These are phyloP conservation scores for Lizonia empirigonia DNA, from an alignment of 2,329 filamentous ascomycete genomes.

Conservation along the genomic window DNA sequence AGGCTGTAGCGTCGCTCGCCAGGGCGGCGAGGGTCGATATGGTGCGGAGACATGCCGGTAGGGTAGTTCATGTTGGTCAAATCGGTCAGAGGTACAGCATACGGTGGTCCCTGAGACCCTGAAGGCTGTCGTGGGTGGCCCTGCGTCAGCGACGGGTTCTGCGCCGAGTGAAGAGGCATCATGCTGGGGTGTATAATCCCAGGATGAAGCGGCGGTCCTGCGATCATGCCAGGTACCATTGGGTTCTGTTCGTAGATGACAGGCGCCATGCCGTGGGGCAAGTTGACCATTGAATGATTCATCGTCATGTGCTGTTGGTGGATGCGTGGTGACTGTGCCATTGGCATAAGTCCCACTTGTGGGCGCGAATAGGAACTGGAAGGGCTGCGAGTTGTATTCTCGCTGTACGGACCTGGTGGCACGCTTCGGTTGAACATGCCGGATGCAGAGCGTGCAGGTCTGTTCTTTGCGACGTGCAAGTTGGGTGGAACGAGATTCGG, in stretches of 20 bases:
- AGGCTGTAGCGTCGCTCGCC: slow-evolving; percentile 20
- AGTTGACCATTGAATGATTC: slow-evolving; percentile 17
- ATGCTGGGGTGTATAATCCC: slow-evolving; percentile 15
- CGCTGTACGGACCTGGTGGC: slow-evolving; percentile 19
- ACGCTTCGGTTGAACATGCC: slow-evolving; percentile 12
- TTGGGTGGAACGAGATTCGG: slow-evolving; percentile 3
- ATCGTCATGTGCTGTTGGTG: slow-evolving; percentile 18
- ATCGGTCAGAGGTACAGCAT: slow-evolving; percentile 29
- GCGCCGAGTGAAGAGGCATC: slow-evolving; percentile 18
- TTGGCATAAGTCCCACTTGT: slow-evolving; percentile 16
- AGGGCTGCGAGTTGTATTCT: slow-evolving; percentile 26
- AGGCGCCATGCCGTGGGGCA: slow-evolving; percentile 17
- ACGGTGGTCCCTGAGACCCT: slow-evolving; percentile 4
- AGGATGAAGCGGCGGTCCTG: slow-evolving; percentile 20
- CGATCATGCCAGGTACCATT: slow-evolving; percentile 17
- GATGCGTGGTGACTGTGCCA: slow-evolving; percentile 24
- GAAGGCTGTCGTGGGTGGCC: slow-evolving; percentile 21
- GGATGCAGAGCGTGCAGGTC: slow-evolving; percentile 17
- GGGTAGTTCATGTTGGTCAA: slow-evolving; percentile 37
- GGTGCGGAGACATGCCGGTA: slow-evolving; percentile 11
- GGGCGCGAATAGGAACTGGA: slow-evolving; percentile 24
- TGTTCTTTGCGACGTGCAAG: slow-evolving; percentile 19
- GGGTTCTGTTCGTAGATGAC: slow-evolving; percentile 19
- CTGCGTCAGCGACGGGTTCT: slow-evolving; percentile 18
- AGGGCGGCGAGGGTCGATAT: slow-evolving; percentile 16